Percentiles rank a stretch among this genome's conserved stretches.
These are phyloP conservation scores for Hortiboletus campestris DNA, from an alignment of 768 basidiomycete genomes.

Conservation along the genomic window DNA sequence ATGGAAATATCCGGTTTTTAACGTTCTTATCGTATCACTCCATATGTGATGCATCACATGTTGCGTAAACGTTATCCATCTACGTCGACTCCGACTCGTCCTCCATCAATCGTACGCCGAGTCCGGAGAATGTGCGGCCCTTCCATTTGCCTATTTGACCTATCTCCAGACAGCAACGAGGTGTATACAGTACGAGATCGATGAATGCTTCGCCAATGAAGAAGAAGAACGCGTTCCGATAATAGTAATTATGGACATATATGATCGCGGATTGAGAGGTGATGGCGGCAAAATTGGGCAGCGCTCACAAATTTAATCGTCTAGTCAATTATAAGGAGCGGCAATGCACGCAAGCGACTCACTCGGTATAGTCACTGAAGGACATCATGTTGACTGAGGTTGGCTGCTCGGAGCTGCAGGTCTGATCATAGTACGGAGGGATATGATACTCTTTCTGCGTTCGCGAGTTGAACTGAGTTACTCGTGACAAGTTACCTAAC, in stretches of 20 bases:
- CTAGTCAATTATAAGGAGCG: too few relatives aligned
- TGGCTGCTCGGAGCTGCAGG: not conserved
- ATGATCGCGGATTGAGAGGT: slow-evolving; percentile 19
- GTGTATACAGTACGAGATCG: not conserved
- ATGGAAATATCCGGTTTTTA: not conserved
- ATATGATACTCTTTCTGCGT: too few relatives aligned
- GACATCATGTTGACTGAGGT: not conserved
- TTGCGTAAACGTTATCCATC: not conserved
- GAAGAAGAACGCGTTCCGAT: not conserved
- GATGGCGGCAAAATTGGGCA: not conserved
- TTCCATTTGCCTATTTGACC: too few relatives aligned
- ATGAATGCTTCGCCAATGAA: not conserved
- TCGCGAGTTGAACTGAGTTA: not conserved
- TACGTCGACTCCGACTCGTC: not conserved
- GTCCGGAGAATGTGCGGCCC: not conserved
- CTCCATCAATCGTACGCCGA: not conserved
- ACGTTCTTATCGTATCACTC: not conserved
- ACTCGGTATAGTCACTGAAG: not conserved
- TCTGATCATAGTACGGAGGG: not conserved
- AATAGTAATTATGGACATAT: not conserved
- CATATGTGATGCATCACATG: not conserved
- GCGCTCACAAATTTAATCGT: not conserved
- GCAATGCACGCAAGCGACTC: too few relatives aligned
- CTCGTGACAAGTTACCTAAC: slow-evolving; percentile 11
- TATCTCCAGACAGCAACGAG: not conserved